A percentile compares a stretch with the other conserved stretches of the same genome.
These are phyloP conservation scores for Magnaporthales sp. DNA, from an alignment of 2,329 filamentous ascomycete species.

Conservation along the genomic window DNA sequence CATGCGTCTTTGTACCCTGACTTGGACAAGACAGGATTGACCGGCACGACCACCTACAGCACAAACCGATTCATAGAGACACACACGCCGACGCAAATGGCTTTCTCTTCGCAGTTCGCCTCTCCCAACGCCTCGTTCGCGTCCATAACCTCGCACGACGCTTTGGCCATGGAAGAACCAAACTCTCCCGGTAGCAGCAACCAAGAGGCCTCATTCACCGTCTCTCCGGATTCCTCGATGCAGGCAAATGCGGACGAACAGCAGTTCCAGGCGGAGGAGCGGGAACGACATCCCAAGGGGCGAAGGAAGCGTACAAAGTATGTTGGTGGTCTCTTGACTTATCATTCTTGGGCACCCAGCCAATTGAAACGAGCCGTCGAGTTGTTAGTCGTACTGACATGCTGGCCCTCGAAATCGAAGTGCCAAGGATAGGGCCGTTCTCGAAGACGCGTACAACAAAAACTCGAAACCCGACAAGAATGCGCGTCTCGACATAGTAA, in stretches of 20 bases:
- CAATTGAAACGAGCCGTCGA: neutral
- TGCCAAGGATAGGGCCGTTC: constrained; percentile 78
- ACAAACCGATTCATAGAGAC: neutral
- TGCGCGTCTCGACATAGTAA: constrained; percentile 75
- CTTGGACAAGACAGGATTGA: constrained; percentile 8
- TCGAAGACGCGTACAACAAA: constrained; percentile 75
- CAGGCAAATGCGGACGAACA: neutral
- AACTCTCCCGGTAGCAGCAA: constrained; percentile 11
- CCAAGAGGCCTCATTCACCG: constrained; percentile 7
- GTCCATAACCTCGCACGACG: neutral
- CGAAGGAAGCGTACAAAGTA: constrained; percentile 58
- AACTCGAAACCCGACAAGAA: constrained; percentile 91
- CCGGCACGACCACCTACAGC: neutral
- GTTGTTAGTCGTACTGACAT: neutral
- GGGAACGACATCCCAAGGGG: constrained; percentile 43
- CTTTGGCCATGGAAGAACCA: constrained; percentile 5
- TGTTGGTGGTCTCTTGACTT: constrained; percentile 3
- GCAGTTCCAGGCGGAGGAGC: constrained; percentile 3
- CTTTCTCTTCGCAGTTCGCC: constrained; percentile 1
- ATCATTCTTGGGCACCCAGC: neutral
- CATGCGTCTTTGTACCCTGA: neutral
- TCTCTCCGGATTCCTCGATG: constrained; percentile 11
- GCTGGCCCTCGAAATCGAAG: constrained; percentile 33
- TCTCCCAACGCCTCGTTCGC: constrained; percentile 9
- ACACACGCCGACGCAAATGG: neutral